Percentiles rank a stretch among this genome's conserved stretches.
Evolutionary conservation across 345 rosid species (phyloP).

Genomic region (rapeseed (Brassica napus)): DNA sequence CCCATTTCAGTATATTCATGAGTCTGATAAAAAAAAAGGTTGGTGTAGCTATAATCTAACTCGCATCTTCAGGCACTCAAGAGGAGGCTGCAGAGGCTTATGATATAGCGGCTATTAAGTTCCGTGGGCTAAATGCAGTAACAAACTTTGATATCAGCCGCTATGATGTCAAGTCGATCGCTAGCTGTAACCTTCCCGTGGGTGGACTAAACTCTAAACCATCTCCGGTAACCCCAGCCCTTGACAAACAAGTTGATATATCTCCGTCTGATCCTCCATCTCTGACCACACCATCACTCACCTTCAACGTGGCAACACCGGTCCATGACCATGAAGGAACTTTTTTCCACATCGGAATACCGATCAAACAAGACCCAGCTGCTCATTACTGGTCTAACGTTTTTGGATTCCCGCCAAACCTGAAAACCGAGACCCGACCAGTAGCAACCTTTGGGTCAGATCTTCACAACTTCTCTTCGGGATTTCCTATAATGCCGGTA

Average conservation of each 20-base stretch:
- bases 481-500: conserved; percentile 38
- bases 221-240: neutral
- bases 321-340: conserved; percentile 42
- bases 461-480: conserved; percentile 14
- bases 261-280: conserved; percentile 49
- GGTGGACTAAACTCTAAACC: conserved; percentile 59
- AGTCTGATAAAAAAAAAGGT: neutral
- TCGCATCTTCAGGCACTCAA: conserved; percentile 62
- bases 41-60: neutral
- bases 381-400: conserved; percentile 66
- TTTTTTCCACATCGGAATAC: conserved; percentile 52
- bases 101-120: conserved; percentile 94
- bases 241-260: conserved; percentile 15
- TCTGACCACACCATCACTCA: conserved; percentile 51
- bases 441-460: conserved; percentile 28
- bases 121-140: conserved; percentile 86
- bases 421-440: conserved; percentile 23
- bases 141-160: conserved; percentile 95
- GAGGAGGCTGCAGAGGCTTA: conserved; percentile 99
- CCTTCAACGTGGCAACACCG: conserved; percentile 45
- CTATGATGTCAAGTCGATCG: conserved; percentile 86
- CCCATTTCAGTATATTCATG: neutral
- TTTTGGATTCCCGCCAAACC: conserved; percentile 41
- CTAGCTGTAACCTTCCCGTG: conserved; percentile 74
- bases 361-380: conserved; percentile 63